Conservation (phyloP, 2,329 filamentous ascomycete species). For the Grosmannia huntii region DNA sequence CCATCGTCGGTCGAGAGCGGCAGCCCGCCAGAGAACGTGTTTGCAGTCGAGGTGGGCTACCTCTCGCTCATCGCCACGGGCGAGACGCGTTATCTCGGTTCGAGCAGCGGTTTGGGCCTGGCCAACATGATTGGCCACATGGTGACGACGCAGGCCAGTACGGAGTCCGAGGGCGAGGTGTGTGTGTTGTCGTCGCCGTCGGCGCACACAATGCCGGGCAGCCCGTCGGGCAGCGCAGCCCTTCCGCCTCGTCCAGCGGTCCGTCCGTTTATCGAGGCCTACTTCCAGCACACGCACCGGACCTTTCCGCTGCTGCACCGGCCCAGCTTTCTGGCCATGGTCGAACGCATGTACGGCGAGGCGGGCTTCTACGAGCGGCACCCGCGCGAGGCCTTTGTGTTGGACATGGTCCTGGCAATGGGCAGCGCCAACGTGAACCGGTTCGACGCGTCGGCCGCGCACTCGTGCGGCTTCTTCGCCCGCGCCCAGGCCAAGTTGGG, state of each 20-base stretch:
- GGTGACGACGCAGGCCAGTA: background rate
- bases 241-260: constrained; percentile 1
- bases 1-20: background rate
- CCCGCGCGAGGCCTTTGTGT: constrained; percentile 4
- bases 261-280: constrained; percentile 8
- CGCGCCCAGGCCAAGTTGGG: background rate
- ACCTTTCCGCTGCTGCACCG: constrained; percentile 11
- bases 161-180: background rate
- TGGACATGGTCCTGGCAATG: constrained; percentile 9
- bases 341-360: constrained; percentile 5
- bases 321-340: constrained; percentile 10
- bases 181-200: background rate
- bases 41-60: constrained; percentile 4
- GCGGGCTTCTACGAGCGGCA: constrained; percentile 4
- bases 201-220: background rate
- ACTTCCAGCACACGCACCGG: constrained; percentile 11
- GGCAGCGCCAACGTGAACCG: constrained; percentile 6
- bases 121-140: constrained; percentile 5
- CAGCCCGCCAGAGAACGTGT: background rate
- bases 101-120: constrained; percentile 9
- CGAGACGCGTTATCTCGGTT: constrained; percentile 9
- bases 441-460: constrained; percentile 1
- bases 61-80: constrained; percentile 2
- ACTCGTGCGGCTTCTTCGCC: background rate
- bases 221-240: background rate